phyloP scores from a whole-genome alignment of 2,329 filamentous ascomycete genomes.

The Fusarium ambrosium region DNA sequence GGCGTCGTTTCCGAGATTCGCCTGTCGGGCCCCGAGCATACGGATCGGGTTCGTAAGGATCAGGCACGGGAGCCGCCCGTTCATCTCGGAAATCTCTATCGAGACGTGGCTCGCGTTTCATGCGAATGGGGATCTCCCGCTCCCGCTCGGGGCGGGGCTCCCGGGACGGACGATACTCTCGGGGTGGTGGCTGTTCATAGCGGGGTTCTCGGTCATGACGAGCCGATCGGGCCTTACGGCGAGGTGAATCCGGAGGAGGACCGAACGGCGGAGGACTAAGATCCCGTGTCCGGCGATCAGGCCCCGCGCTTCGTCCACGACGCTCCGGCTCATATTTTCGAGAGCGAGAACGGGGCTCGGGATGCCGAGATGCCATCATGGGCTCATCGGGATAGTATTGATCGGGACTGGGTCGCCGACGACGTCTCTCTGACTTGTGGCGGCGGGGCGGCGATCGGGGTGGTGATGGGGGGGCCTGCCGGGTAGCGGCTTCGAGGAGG shows the following conservation, averaged over 20 bases:
- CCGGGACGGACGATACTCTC: slow-evolving; percentile 8
- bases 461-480: slow-evolving; percentile 9
- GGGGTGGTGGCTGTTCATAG: background rate
- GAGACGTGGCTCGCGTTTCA: slow-evolving; percentile 16
- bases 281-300: slow-evolving; percentile 28
- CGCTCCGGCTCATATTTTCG: slow-evolving; percentile 33
- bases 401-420: slow-evolving; percentile 36
- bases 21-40: slow-evolving; percentile 14
- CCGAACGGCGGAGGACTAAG: slow-evolving; percentile 36
- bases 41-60: slow-evolving; percentile 24
- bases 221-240: slow-evolving; percentile 34
- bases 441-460: slow-evolving; percentile 38
- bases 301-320: slow-evolving; percentile 42
- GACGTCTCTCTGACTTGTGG: slow-evolving; percentile 41
- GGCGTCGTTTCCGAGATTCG: slow-evolving; percentile 19
- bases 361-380: slow-evolving; percentile 14
- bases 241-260: slow-evolving; percentile 36
- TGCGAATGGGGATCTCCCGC: slow-evolving; percentile 23
- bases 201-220: slow-evolving; percentile 6
- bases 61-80: slow-evolving; percentile 13
- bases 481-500: slow-evolving; percentile 29
- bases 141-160: slow-evolving; percentile 28
- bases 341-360: slow-evolving; percentile 15
- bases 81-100: slow-evolving; percentile 28
- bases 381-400: slow-evolving; percentile 37